phyloP scores from a whole-genome alignment of 352 stramenopile species.

The Phytopythium kandeliae region DNA sequence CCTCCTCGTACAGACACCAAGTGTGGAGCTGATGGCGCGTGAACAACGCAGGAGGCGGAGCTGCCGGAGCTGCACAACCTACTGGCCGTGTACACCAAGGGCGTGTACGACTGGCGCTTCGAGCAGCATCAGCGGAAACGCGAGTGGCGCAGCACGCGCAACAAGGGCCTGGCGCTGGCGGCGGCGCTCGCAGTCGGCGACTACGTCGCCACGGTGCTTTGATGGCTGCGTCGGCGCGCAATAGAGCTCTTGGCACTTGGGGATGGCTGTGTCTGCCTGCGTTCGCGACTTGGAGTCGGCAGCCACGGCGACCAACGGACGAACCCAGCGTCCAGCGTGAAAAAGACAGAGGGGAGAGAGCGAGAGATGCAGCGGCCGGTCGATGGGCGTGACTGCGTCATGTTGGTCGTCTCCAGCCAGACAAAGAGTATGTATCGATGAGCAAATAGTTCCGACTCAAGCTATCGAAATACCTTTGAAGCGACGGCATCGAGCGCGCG shows the following conservation, averaged over 20 bases:
- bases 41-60: slow-evolving; percentile 31
- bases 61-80: slow-evolving; percentile 56
- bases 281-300: too few relatives aligned
- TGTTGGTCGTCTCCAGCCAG: slow-evolving; percentile 1
- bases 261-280: too few relatives aligned
- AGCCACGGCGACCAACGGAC: too few relatives aligned
- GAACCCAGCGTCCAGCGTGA: too few relatives aligned
- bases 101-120: slow-evolving; percentile 59
- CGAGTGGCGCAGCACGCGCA: slow-evolving; percentile 44
- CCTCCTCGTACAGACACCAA: too few relatives aligned
- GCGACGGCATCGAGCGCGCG: background rate
- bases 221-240: background rate
- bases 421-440: background rate
- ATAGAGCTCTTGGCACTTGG: too few relatives aligned
- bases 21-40: too few relatives aligned
- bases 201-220: slow-evolving; percentile 42
- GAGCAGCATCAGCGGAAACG: slow-evolving; percentile 53
- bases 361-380: background rate
- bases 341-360: too few relatives aligned
- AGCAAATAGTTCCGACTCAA: background rate
- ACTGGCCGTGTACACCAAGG: slow-evolving; percentile 61
- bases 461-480: background rate
- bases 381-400: background rate
- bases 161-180: slow-evolving; percentile 47
- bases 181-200: slow-evolving; percentile 44